Evolutionary conservation across 179 eudicot species (phyloP).

Genomic region (Carnegiea gigantea): DNA sequence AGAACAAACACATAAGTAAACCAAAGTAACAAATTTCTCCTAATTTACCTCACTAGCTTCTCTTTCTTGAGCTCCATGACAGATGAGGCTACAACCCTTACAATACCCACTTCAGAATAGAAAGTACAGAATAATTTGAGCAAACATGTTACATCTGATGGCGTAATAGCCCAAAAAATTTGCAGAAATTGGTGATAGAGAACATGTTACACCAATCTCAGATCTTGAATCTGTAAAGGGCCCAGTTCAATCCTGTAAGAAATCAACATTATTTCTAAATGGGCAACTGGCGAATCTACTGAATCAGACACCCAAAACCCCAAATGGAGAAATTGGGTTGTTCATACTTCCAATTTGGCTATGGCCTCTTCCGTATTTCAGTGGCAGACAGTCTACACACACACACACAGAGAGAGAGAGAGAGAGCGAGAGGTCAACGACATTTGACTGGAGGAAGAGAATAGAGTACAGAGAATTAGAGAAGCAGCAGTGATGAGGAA

Average conservation of each 20-base stretch:
- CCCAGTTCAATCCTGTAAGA: neutral
- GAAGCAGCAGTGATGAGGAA: neutral
- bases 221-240: slow-evolving; percentile 21
- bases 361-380: neutral
- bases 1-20: neutral
- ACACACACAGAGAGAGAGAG: too few relatives aligned
- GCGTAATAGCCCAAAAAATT: neutral
- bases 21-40: neutral
- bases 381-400: neutral
- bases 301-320: slow-evolving; percentile 10
- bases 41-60: slow-evolving; percentile 61
- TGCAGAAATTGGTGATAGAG: neutral
- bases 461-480: too few relatives aligned
- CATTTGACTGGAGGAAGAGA: slow-evolving; percentile 22
- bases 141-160: slow-evolving; percentile 17
- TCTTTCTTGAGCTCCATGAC: slow-evolving; percentile 70
- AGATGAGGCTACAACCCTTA: slow-evolving; percentile 25
- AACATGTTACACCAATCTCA: slow-evolving; percentile 12
- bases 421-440: slow-evolving; percentile 23
- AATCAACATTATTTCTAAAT: neutral
- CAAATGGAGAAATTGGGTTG: neutral
- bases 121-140: too few relatives aligned
- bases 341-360: neutral
- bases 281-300: neutral
- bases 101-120: slow-evolving; percentile 19